Base-by-base conservation (phyloP, 2,329 filamentous ascomycete genomes). In the Fusarium irregulare region DNA sequence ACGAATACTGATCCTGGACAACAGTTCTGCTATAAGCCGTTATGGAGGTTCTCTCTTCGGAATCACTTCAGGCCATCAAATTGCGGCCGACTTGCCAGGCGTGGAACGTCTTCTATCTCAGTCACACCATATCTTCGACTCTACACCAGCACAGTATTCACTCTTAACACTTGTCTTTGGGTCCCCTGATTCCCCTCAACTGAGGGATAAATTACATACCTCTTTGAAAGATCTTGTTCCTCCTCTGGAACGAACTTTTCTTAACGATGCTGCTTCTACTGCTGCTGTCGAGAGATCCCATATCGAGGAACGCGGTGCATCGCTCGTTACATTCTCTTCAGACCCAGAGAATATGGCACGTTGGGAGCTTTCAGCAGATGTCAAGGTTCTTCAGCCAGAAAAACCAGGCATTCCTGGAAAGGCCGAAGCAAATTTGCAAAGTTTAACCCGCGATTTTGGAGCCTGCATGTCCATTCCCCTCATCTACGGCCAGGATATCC, bases 381-480 rank as follows among this genome's bases (percentile, higher is more conserved):
- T 72, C 4, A 30, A 34, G 1, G 42, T 64, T 3, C 7, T 69
- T 6, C 16, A 50, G 10, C 11, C 32, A 6, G 48, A 64, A 13
- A 5, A 6, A n/a, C 20, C 46, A 5, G 50, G 16, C n/a, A 40
- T 23, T 1, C 41, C 27, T 0, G 44, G 34, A 16, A 49, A 37
- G 2, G 66, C 56, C 4, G 69, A 72, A 25, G 59, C 59, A 2
- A 67, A 65, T n/a, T 21, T 72, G 4, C 56, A 67, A 14, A 62
- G 46, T 16, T 32, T 72, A 13, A 20, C 55, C 7, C 41, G 71
- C n/a, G 73, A 75, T 14, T 72, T 75, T 30, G 73, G 71, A 20
- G 70, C 67, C 4, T 74, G 71, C 27, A 70, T 75, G 21, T 53
- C 71, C 4, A 72, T 74, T 8, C 70, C 73, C 4, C 44, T 69